Conservation (phyloP, 1,284 basidiomycete species). For the Athelia sp. region DNA sequence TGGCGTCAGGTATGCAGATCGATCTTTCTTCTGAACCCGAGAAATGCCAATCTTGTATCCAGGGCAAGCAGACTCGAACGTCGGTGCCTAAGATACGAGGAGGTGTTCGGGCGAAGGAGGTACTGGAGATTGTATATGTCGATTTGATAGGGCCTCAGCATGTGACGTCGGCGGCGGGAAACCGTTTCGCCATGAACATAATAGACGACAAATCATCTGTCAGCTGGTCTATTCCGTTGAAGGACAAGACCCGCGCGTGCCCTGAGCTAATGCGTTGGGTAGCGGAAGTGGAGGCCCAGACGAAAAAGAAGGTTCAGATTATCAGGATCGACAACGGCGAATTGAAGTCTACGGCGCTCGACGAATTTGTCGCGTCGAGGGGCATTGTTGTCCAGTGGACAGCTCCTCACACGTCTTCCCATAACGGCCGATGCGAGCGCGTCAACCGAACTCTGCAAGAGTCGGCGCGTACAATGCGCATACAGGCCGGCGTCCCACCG, state of each 20-base stretch:
- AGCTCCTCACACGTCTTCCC: constrained; percentile 24
- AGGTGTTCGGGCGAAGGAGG: constrained; percentile 12
- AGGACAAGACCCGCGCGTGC: constrained; percentile 18
- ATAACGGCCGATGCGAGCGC: constrained; percentile 21
- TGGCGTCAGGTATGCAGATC: constrained; percentile 27
- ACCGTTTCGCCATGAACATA: constrained; percentile 28
- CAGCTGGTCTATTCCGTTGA: constrained; percentile 24
- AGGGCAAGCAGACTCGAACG: constrained; percentile 8
- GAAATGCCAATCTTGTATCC: constrained; percentile 18
- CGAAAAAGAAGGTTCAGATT: constrained; percentile 12
- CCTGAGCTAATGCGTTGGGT: constrained; percentile 19
- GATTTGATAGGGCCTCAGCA: constrained; percentile 24
- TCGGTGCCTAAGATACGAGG: constrained; percentile 5
- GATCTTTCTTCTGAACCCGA: constrained; percentile 15
- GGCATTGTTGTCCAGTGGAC: constrained; percentile 15
- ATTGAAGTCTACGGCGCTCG: constrained; percentile 19
- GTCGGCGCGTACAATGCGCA: constrained; percentile 1
- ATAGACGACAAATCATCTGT: constrained; percentile 26
- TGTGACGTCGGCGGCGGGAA: constrained; percentile 19
- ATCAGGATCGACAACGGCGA: constrained; percentile 27
- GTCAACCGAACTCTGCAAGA: constrained; percentile 20
- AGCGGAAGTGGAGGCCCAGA: constrained; percentile 10
- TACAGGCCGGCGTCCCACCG: not conserved
- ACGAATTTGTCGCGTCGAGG: constrained; percentile 11
- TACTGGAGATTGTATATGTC: constrained; percentile 24